phyloP scores from a whole-genome alignment of 352 stramenopile species.

The Globisporangium cederbergense region DNA sequence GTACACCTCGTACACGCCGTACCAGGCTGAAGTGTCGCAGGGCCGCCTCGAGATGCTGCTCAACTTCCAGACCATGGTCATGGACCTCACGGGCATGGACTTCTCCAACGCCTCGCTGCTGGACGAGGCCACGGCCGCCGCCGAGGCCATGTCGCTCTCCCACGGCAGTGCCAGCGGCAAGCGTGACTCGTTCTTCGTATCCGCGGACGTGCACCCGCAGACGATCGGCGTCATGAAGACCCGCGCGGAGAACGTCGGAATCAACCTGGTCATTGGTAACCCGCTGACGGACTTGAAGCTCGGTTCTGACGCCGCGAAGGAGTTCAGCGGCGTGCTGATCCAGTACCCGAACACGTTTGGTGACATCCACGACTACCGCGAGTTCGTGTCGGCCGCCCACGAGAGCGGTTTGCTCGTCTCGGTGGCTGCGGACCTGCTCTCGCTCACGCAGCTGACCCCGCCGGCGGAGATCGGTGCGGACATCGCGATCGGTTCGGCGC shows the following conservation, averaged over 20 bases:
- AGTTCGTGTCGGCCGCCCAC: slow-evolving; percentile 89
- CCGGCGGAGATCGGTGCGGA: slow-evolving; percentile 96
- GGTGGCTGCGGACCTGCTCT: slow-evolving; percentile 96
- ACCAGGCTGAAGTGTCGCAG: slow-evolving; percentile 99
- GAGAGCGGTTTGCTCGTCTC: slow-evolving; percentile 90
- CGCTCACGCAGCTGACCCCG: slow-evolving; percentile 92
- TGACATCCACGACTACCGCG: slow-evolving; percentile 87
- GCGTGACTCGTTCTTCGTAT: slow-evolving; percentile 96
- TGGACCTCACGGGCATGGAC: slow-evolving; percentile 94
- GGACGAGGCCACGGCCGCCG: slow-evolving; percentile 98
- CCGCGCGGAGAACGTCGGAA: slow-evolving; percentile 85
- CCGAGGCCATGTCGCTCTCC: slow-evolving; percentile 98
- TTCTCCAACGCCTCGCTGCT: slow-evolving; percentile 97
- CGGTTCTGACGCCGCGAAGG: slow-evolving; percentile 64
- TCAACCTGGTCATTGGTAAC: slow-evolving; percentile 93
- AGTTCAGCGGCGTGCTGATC: slow-evolving; percentile 95
- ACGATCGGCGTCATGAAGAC: slow-evolving; percentile 94
- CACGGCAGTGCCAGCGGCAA: slow-evolving; percentile 92
- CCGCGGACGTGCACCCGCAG: slow-evolving; percentile 89
- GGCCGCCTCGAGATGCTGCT: slow-evolving; percentile 98
- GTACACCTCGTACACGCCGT: slow-evolving; percentile 98
- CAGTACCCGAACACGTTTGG: slow-evolving; percentile 99
- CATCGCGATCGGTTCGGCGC: slow-evolving; percentile 97
- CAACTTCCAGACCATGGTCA: slow-evolving; percentile 99
- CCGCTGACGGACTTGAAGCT: slow-evolving; percentile 70